phyloP scores from a whole-genome alignment of 164 flowering plant genomes.

The Aristolochia californica region DNA sequence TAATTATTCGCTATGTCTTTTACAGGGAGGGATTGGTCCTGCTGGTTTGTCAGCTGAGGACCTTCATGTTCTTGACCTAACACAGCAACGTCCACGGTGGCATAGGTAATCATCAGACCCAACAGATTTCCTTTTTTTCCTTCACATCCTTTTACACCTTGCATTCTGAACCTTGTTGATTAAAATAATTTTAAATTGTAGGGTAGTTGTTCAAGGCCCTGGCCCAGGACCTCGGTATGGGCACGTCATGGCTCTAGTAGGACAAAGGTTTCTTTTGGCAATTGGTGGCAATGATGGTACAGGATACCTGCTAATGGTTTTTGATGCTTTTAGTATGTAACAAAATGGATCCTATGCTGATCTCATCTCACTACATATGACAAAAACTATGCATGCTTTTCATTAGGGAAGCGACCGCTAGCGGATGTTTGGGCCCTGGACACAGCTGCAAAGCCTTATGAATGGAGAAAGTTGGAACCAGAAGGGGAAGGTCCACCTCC shows the following conservation, averaged over 20 bases:
- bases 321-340: not conserved
- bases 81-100: constrained; percentile 96
- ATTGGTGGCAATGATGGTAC: constrained; percentile 99
- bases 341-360: not conserved
- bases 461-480: constrained; percentile 99
- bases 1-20: not conserved
- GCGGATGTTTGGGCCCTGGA: constrained; percentile 99
- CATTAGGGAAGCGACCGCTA: constrained; percentile 79
- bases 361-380: not conserved
- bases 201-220: constrained; percentile 98
- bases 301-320: not conserved
- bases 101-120: constrained; percentile 54
- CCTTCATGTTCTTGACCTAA: constrained; percentile 97
- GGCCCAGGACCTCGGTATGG: constrained; percentile 99
- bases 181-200: constrained; percentile 17
- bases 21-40: constrained; percentile 98
- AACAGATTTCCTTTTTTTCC: not conserved
- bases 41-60: constrained; percentile 99
- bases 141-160: too few relatives aligned
- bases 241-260: constrained; percentile 99
- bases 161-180: not conserved
- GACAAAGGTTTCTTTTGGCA: constrained; percentile 95
- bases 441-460: constrained; percentile 99
- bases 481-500: constrained; percentile 99
- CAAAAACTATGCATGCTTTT: constrained; percentile 6